Conservation (phyloP, 257 asterid genomes). For the Thymus mandschuricus region DNA sequence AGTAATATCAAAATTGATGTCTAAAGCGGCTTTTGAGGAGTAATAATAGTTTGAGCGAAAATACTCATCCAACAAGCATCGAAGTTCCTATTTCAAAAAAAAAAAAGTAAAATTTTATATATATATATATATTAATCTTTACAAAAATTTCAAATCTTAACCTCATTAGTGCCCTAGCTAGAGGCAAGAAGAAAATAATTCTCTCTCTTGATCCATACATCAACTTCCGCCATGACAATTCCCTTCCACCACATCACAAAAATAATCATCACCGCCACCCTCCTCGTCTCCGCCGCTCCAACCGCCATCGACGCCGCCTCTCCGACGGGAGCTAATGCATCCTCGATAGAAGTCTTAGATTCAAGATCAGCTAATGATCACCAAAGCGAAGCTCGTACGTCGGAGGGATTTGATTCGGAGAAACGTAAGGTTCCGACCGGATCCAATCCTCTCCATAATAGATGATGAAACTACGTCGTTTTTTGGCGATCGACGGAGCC, state of each 20-base stretch:
- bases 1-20: too few relatives aligned
- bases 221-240: conserved; percentile 26
- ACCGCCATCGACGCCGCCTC: conserved; percentile 5
- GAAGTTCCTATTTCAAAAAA: too few relatives aligned
- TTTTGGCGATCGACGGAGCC: too few relatives aligned
- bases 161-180: too few relatives aligned
- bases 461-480: conserved; percentile 2
- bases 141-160: too few relatives aligned
- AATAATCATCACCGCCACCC: conserved; percentile 21
- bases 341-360: neutral
- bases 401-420: conserved; percentile 30
- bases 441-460: conserved; percentile 57
- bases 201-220: neutral
- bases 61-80: too few relatives aligned
- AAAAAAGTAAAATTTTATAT: too few relatives aligned
- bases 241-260: conserved; percentile 35
- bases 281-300: conserved; percentile 24
- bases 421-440: conserved; percentile 56
- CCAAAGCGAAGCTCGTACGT: neutral
- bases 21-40: too few relatives aligned
- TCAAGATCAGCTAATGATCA: neutral
- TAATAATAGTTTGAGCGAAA: too few relatives aligned
- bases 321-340: neutral
- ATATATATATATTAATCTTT: too few relatives aligned
- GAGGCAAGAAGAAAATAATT: too few relatives aligned